These are phyloP conservation scores for Ogataea thermomethanolica DNA, from an alignment of 805 yeast genomes.

Conservation along the genomic window DNA sequence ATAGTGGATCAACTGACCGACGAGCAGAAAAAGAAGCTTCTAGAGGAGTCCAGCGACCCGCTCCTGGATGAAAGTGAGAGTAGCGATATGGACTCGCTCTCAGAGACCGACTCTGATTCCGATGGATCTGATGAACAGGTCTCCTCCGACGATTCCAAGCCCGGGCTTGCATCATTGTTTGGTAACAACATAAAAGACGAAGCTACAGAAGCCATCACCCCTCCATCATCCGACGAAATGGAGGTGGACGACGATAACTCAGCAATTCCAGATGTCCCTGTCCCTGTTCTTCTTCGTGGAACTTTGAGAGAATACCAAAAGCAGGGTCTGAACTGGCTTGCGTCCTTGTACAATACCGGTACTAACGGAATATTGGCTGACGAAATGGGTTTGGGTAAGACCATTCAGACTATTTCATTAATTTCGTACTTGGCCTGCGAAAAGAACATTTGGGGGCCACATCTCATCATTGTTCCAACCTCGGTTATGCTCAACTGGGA, in stretches of 20 bases:
- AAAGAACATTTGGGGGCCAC: slow-evolving; percentile 97
- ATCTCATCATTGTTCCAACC: slow-evolving; percentile 93
- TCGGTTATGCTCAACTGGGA: slow-evolving; percentile 98
- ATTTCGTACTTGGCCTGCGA: slow-evolving; percentile 88
- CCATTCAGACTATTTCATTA: slow-evolving; percentile 91
- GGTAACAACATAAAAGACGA: slow-evolving; percentile 35
- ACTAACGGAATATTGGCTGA: slow-evolving; percentile 98
- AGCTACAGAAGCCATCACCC: slow-evolving; percentile 29
- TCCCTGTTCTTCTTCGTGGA: slow-evolving; percentile 77
- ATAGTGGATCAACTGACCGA: slow-evolving; percentile 29
- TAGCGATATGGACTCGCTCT: slow-evolving; percentile 16
- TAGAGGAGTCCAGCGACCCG: slow-evolving; percentile 20
- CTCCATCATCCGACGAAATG: slow-evolving; percentile 36
- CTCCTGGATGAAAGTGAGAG: slow-evolving; percentile 22
- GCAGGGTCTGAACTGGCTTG: slow-evolving; percentile 96
- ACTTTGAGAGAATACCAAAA: slow-evolving; percentile 86
- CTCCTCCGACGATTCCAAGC: slow-evolving; percentile 10
- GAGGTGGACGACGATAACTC: slow-evolving; percentile 18
- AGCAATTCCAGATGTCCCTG: slow-evolving; percentile 66
- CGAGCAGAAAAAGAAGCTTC: slow-evolving; percentile 20
- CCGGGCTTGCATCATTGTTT: slow-evolving; percentile 38
- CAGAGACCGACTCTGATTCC: slow-evolving; percentile 19
- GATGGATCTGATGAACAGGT: slow-evolving; percentile 22
- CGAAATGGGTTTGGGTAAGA: slow-evolving; percentile 98
- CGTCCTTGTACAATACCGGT: slow-evolving; percentile 83